Conservation (phyloP, 805 yeast genomes). For the Candida khao-thaluensis region DNA sequence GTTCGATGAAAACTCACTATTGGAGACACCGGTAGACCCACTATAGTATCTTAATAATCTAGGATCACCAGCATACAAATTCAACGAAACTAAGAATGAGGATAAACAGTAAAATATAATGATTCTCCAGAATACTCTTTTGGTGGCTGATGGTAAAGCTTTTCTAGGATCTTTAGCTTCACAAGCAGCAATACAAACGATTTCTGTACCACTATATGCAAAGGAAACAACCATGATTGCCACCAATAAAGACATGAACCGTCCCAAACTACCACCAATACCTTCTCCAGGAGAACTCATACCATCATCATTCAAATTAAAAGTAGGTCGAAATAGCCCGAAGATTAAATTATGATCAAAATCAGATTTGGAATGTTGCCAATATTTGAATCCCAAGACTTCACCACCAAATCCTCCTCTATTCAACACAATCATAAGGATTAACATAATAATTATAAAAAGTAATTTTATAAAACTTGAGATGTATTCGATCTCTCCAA, state of each 20-base stretch:
- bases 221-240: conserved; percentile 67
- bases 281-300: conserved; percentile 44
- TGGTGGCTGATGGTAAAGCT: conserved; percentile 75
- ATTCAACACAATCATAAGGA: conserved; percentile 65
- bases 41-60: conserved; percentile 56
- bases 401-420: conserved; percentile 50
- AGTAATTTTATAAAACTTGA: conserved; percentile 59
- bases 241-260: conserved; percentile 58
- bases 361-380: conserved; percentile 58
- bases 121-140: conserved; percentile 70
- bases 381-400: conserved; percentile 64
- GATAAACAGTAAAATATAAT: conserved; percentile 63
- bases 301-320: conserved; percentile 63
- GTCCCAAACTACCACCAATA: conserved; percentile 58
- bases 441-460: conserved; percentile 50
- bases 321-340: conserved; percentile 75
- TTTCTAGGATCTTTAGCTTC: conserved; percentile 81
- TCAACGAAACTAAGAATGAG: conserved; percentile 66
- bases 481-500: conserved; percentile 72
- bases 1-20: conserved; percentile 21
- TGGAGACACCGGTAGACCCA: conserved; percentile 32
- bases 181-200: conserved; percentile 80
- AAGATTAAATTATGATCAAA: conserved; percentile 48
- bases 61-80: conserved; percentile 77
- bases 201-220: conserved; percentile 80